Conservation (phyloP, 2,329 filamentous ascomycete species). For the Sclerotinia subarctica region DNA sequence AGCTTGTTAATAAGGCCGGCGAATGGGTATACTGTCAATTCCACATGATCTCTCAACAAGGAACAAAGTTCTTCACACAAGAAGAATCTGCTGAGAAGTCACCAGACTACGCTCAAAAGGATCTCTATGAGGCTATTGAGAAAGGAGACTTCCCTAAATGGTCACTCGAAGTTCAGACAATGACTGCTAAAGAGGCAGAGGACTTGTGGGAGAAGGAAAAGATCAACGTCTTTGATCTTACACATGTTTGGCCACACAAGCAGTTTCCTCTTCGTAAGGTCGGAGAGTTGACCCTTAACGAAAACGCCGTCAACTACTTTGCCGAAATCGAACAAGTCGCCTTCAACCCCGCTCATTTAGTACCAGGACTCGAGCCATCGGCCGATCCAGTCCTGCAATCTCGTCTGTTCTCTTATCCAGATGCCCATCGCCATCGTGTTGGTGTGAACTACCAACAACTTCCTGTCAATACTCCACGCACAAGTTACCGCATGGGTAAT, state of each 20-base stretch:
- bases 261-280: constrained; percentile 48
- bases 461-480: constrained; percentile 42
- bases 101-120: constrained; percentile 52
- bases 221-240: constrained; percentile 53
- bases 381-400: constrained; percentile 66
- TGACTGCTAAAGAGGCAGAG: constrained; percentile 51
- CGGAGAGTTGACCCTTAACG: constrained; percentile 48
- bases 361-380: constrained; percentile 64
- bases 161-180: constrained; percentile 52
- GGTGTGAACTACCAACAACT: constrained; percentile 57
- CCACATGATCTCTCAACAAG: constrained; percentile 52
- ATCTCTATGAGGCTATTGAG: constrained; percentile 53
- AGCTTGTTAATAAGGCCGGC: constrained; percentile 53
- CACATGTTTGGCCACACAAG: constrained; percentile 52
- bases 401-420: constrained; percentile 66
- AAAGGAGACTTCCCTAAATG: constrained; percentile 53
- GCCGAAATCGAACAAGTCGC: constrained; percentile 66
- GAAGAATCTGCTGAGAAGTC: constrained; percentile 43
- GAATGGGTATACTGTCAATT: constrained; percentile 54
- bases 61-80: constrained; percentile 50
- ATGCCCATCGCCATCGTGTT: constrained; percentile 57
- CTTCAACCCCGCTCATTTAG: constrained; percentile 63
- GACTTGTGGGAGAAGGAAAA: constrained; percentile 41
- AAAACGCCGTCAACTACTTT: constrained; percentile 55
- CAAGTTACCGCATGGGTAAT: constrained; percentile 26